Percentiles rank a stretch among this genome's conserved stretches.
Conservation (phyloP, 2,329 filamentous ascomycete species). For the Ascochyta rabiei region DNA sequence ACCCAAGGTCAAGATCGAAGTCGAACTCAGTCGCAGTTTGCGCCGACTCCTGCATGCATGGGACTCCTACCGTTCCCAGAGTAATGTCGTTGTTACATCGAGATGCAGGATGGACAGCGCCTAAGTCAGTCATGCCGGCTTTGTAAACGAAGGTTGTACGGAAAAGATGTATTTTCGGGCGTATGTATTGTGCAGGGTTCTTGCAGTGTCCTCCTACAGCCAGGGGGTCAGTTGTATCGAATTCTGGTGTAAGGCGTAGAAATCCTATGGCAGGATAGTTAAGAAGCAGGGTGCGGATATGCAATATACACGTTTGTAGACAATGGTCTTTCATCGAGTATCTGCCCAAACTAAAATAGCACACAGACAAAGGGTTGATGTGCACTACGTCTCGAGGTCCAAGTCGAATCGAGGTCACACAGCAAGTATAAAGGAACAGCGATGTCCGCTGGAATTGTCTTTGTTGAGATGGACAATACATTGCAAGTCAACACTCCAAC, state of each 20-base stretch:
- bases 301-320: conserved; percentile 25
- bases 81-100: conserved; percentile 1
- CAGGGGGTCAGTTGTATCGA: neutral
- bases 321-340: conserved; percentile 26
- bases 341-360: conserved; percentile 18
- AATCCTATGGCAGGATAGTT: neutral
- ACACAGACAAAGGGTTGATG: conserved; percentile 25
- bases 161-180: neutral
- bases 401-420: conserved; percentile 17
- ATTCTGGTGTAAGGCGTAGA: neutral
- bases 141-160: neutral
- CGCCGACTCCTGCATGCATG: neutral
- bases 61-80: conserved; percentile 10
- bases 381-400: conserved; percentile 7
- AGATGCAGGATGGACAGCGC: neutral
- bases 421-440: conserved; percentile 20
- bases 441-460: conserved; percentile 2
- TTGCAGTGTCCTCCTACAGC: neutral
- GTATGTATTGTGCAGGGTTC: neutral
- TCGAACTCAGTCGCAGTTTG: conserved; percentile 2
- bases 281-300: neutral
- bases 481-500: conserved; percentile 3
- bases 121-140: neutral
- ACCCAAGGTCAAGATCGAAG: neutral
- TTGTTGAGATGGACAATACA: conserved; percentile 15